phyloP scores from a whole-genome alignment of 495 filamentous ascomycete species.

The Aspergillus biplanus region DNA sequence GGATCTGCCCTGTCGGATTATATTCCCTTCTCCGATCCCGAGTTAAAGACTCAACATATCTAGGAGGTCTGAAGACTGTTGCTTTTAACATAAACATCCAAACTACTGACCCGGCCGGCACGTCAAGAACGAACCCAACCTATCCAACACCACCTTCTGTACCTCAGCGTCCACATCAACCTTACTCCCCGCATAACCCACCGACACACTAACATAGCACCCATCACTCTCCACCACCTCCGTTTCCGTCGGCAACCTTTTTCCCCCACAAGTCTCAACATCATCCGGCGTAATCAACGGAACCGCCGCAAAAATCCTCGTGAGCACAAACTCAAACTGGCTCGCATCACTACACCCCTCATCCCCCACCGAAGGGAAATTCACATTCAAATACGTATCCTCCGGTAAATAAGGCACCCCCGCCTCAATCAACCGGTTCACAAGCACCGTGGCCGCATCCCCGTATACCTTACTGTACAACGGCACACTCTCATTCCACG shows the following conservation, averaged over 20 bases:
- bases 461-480: slow-evolving; percentile 60
- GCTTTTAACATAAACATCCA: no score
- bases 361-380: slow-evolving; percentile 56
- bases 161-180: slow-evolving; percentile 53
- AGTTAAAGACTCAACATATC: no score
- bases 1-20: no score
- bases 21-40: no score
- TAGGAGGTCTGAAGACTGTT: no score
- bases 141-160: slow-evolving; percentile 59
- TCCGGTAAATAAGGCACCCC: slow-evolving; percentile 61
- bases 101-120: slow-evolving; percentile 22
- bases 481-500: slow-evolving; percentile 54
- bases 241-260: slow-evolving; percentile 60
- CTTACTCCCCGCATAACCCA: slow-evolving; percentile 61
- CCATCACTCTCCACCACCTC: slow-evolving; percentile 48
- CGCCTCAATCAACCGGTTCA: slow-evolving; percentile 51
- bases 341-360: slow-evolving; percentile 45
- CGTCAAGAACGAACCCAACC: slow-evolving; percentile 54
- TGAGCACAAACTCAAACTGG: slow-evolving; percentile 63
- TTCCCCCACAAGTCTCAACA: slow-evolving; percentile 56
- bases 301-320: slow-evolving; percentile 55
- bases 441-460: slow-evolving; percentile 58
- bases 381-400: slow-evolving; percentile 67
- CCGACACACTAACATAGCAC: slow-evolving; percentile 64
- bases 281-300: slow-evolving; percentile 53